A percentile compares a stretch with the other conserved stretches of the same genome.
Conservation (phyloP, 164 flowering plant species). For the Umbellularia californica region DNA sequence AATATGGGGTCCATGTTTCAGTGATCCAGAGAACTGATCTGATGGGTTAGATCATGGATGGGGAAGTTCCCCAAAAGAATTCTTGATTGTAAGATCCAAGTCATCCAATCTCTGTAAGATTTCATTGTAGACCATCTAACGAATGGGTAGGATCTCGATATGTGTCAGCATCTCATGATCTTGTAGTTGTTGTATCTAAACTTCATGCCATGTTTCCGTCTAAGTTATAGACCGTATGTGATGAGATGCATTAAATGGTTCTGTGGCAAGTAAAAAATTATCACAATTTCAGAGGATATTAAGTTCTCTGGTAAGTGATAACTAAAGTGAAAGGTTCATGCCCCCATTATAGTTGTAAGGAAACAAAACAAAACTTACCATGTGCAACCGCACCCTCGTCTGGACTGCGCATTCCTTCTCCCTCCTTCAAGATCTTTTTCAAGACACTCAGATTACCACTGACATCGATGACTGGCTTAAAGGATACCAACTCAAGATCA, state of each 20-base stretch:
- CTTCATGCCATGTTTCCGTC: background rate
- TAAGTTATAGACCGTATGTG: background rate
- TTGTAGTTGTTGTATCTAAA: background rate
- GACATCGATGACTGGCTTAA: conserved; percentile 55
- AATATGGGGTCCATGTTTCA: background rate
- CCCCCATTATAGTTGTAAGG: background rate
- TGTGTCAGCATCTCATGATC: background rate
- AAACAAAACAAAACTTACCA: conserved; percentile 29
- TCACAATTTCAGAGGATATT: background rate
- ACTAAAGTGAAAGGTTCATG: background rate
- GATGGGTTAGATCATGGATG: background rate
- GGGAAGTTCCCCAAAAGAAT: background rate
- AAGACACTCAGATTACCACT: conserved; percentile 47
- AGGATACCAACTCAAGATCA: conserved; percentile 44
- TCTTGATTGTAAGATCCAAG: background rate
- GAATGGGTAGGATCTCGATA: background rate
- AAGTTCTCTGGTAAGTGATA: background rate
- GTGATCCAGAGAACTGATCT: background rate
- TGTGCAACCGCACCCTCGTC: conserved; percentile 57
- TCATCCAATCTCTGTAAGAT: background rate
- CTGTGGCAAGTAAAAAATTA: background rate
- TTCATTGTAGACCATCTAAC: background rate
- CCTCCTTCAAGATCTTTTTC: conserved; percentile 65
- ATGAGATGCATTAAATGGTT: background rate
- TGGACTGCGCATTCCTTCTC: conserved; percentile 42